A percentile compares a stretch with the other conserved stretches of the same genome.
Conservation (phyloP, 2,329 filamentous ascomycete species). For the Coniochaeta sp. region DNA sequence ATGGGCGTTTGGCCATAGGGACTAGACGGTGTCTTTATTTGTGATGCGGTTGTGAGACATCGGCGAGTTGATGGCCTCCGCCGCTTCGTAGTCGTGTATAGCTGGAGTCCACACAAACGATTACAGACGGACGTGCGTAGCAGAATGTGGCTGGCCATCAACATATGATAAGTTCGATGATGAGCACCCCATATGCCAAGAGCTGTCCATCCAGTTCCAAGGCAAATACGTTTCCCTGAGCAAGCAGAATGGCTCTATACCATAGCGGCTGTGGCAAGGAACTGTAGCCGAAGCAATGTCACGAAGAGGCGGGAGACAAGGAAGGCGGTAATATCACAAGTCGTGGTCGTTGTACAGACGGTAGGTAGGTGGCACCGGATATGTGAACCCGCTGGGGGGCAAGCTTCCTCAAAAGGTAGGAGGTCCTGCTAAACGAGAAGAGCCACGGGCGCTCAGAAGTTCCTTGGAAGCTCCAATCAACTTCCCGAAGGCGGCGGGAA, state of each 20-base stretch:
- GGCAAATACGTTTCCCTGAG: neutral
- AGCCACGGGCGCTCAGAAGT: neutral
- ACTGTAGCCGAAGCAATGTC: neutral
- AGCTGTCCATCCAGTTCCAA: neutral
- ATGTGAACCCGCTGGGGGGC: neutral
- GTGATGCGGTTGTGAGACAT: constrained; percentile 24
- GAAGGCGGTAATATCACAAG: neutral
- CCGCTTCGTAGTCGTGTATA: constrained; percentile 12
- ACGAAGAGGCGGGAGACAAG: neutral
- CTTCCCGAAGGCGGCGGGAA: constrained; percentile 9
- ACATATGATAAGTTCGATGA: neutral
- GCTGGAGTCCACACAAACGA: constrained; percentile 8
- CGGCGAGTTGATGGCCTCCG: constrained; percentile 15
- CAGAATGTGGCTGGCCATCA: neutral
- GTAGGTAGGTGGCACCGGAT: neutral
- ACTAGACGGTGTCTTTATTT: constrained; percentile 20
- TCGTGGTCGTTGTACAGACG: neutral
- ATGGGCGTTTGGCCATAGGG: neutral
- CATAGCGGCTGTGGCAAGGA: neutral
- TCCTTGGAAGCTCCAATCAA: neutral
- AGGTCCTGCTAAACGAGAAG: neutral
- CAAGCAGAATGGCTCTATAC: neutral
- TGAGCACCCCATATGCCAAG: neutral
- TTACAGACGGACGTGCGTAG: constrained; percentile 1
- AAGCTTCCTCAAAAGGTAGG: neutral